A percentile compares a stretch with the other conserved stretches of the same genome.
phyloP scores from a whole-genome alignment of 2,329 filamentous ascomycete genomes.

The Aspergillus udagawae region DNA sequence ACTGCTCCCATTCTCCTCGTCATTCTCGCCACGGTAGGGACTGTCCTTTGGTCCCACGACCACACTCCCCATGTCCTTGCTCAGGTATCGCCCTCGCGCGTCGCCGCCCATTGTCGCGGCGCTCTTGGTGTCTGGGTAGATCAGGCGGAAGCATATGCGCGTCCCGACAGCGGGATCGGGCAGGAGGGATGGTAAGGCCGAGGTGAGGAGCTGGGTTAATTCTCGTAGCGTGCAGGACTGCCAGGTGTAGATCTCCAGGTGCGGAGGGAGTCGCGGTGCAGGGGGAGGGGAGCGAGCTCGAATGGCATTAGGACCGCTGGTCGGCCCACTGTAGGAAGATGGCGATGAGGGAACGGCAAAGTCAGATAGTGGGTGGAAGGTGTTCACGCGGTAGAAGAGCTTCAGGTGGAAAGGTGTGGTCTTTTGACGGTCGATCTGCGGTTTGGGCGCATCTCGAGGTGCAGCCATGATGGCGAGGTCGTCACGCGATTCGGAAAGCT shows the following conservation, averaged over 20 bases:
- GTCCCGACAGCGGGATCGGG: constrained; percentile 74
- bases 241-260: constrained; percentile 84
- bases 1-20: constrained; percentile 37
- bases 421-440: constrained; percentile 61
- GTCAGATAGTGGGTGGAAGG: constrained; percentile 58
- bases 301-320: constrained; percentile 40
- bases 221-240: constrained; percentile 74
- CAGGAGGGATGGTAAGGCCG: constrained; percentile 64
- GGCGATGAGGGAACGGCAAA: constrained; percentile 31
- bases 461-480: constrained; percentile 13
- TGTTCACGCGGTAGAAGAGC: constrained; percentile 73
- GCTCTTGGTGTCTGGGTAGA: constrained; percentile 69
- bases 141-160: constrained; percentile 78
- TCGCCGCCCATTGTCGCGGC: constrained; percentile 35
- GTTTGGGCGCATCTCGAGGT: constrained; percentile 25
- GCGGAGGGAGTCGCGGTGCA: constrained; percentile 55
- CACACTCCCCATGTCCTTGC: constrained; percentile 78
- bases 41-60: constrained; percentile 56
- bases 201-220: constrained; percentile 71
- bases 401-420: constrained; percentile 80
- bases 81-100: constrained; percentile 61
- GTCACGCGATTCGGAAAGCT: background rate
- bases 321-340: constrained; percentile 19
- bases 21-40: constrained; percentile 23
- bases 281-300: constrained; percentile 48